phyloP scores from a whole-genome alignment of 148 eudicot genomes.

The Rheum nobile region DNA sequence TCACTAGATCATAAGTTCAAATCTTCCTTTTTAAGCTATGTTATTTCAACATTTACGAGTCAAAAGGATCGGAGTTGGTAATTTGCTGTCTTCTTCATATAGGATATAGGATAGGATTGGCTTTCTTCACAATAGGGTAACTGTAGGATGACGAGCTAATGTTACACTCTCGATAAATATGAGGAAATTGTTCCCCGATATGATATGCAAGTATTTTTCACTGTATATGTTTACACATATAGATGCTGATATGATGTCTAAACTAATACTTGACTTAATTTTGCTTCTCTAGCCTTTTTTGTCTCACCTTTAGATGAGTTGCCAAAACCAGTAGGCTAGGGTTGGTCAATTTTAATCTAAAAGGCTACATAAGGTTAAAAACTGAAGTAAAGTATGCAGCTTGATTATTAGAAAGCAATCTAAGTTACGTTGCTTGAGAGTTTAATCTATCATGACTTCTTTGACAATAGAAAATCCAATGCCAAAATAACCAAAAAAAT shows the following conservation, averaged over 20 bases:
- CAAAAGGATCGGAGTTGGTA: neutral
- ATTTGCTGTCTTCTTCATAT: conserved; percentile 1
- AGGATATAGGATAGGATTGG: neutral
- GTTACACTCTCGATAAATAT: neutral
- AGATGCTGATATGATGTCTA: neutral
- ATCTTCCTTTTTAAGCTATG: no score
- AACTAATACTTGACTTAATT: neutral
- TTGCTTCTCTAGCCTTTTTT: neutral
- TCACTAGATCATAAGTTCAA: no score
- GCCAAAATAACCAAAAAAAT: neutral
- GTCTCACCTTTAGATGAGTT: neutral
- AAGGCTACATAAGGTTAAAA: neutral
- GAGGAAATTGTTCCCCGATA: neutral
- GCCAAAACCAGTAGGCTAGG: neutral
- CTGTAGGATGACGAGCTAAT: neutral
- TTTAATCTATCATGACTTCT: neutral
- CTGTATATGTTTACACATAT: neutral
- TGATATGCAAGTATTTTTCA: neutral
- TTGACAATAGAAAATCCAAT: neutral
- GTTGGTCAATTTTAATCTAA: neutral
- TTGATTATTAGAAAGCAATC: neutral
- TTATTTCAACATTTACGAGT: no score
- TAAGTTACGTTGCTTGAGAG: neutral
- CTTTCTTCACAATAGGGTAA: neutral
- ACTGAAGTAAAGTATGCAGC: neutral